A percentile compares a stretch with the other conserved stretches of the same genome.
Evolutionary conservation across 2,329 filamentous ascomycete species (phyloP).

Genomic region (Monosporascus sp.): DNA sequence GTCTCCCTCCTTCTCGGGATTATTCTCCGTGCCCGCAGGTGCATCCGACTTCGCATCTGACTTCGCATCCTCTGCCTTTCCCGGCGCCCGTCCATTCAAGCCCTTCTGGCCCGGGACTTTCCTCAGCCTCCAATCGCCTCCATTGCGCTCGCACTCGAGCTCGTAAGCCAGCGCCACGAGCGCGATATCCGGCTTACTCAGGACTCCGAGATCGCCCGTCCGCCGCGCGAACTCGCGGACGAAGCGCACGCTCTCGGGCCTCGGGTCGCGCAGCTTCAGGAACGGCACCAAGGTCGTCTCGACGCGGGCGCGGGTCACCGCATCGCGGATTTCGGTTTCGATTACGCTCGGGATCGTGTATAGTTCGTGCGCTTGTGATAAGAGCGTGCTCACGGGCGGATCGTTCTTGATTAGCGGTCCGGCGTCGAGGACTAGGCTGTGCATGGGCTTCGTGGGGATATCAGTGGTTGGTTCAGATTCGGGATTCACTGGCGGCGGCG

Average conservation of each 20-base stretch:
- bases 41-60: conserved; percentile 25
- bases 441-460: conserved; percentile 56
- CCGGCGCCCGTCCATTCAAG: conserved; percentile 64
- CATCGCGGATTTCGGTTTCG: conserved; percentile 75
- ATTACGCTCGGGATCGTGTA: conserved; percentile 83
- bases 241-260: conserved; percentile 70
- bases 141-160: conserved; percentile 84
- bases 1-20: conserved; percentile 5
- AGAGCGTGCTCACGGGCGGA: conserved; percentile 74
- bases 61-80: conserved; percentile 39
- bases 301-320: conserved; percentile 71
- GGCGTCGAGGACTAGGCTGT: conserved; percentile 83
- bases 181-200: conserved; percentile 85
- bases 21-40: conserved; percentile 10
- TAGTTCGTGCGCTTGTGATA: conserved; percentile 69
- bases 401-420: conserved; percentile 93
- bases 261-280: conserved; percentile 69
- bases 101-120: conserved; percentile 73
- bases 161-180: conserved; percentile 90
- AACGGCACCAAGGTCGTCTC: conserved; percentile 85
- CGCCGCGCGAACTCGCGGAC: conserved; percentile 80
- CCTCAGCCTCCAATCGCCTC: conserved; percentile 81
- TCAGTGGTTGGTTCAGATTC: background rate
- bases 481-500: background rate
- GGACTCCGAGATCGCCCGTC: conserved; percentile 82